Evolutionary conservation across 768 basidiomycete genomes (phyloP).

Genomic region (Postia placenta): DNA sequence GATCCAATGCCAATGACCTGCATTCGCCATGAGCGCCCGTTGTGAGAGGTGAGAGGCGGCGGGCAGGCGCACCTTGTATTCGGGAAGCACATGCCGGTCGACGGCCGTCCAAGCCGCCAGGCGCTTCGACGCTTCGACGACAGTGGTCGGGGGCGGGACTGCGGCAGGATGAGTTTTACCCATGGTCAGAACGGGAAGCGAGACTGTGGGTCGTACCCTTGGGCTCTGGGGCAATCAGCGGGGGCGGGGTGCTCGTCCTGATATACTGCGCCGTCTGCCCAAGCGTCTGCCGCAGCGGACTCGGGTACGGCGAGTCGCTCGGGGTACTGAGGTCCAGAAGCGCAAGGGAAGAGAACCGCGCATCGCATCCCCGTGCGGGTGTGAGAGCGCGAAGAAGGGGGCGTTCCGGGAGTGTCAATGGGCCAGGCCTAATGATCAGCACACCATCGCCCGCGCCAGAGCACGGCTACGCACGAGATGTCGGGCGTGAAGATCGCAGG

Average conservation of each 20-base stretch:
- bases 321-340: constrained; percentile 13
- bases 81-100: constrained; percentile 75
- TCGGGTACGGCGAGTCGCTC: constrained; percentile 15
- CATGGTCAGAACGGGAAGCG: background rate
- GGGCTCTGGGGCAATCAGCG: background rate
- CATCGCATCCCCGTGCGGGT: no score
- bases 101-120: constrained; percentile 94
- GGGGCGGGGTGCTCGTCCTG: constrained; percentile 4
- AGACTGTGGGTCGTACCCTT: constrained; percentile 8
- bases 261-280: constrained; percentile 7
- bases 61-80: constrained; percentile 77
- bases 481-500: constrained; percentile 19
- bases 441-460: background rate
- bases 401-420: no score
- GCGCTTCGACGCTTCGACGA: constrained; percentile 78
- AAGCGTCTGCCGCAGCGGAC: constrained; percentile 15
- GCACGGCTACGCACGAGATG: constrained; percentile 17
- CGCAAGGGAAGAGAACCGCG: constrained; percentile 1
- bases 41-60: background rate
- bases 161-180: background rate
- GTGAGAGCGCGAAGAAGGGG: background rate
- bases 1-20: constrained; percentile 88
- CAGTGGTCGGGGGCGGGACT: constrained; percentile 27
- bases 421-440: no score
- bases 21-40: background rate